Percentiles rank a stretch among this genome's conserved stretches.
These are phyloP conservation scores for Hymenoscyphus occultus DNA, from an alignment of 2,329 filamentous ascomycete genomes.

Conservation along the genomic window DNA sequence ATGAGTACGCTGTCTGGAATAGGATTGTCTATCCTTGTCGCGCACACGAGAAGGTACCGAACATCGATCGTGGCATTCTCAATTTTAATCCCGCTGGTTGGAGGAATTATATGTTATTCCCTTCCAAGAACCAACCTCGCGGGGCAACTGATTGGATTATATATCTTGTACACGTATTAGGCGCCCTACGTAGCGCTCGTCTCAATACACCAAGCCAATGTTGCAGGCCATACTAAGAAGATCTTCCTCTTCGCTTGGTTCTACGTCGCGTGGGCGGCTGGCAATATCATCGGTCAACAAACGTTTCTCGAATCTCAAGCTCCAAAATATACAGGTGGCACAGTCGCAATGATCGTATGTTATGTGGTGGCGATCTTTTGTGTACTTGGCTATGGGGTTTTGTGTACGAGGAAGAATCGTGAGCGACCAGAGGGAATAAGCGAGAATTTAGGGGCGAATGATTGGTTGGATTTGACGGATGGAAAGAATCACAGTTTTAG, in stretches of 20 bases:
- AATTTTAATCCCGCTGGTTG: conserved; percentile 36
- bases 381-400: conserved; percentile 29
- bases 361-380: conserved; percentile 36
- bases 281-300: conserved; percentile 14
- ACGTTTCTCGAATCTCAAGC: conserved; percentile 10
- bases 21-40: conserved; percentile 9
- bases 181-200: conserved; percentile 31
- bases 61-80: conserved; percentile 31
- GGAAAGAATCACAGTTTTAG: conserved; percentile 18
- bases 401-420: conserved; percentile 37
- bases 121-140: conserved; percentile 35
- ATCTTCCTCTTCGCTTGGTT: conserved; percentile 38
- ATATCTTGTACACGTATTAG: conserved; percentile 37
- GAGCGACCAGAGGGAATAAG: conserved; percentile 25
- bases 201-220: conserved; percentile 33
- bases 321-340: conserved; percentile 37
- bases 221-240: conserved; percentile 46
- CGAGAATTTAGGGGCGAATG: conserved; percentile 10
- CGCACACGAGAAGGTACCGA: conserved; percentile 18
- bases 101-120: conserved; percentile 35
- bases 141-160: conserved; percentile 35
- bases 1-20: conserved; percentile 37
- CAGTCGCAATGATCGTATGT: conserved; percentile 41
- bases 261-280: conserved; percentile 10
- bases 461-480: conserved; percentile 23